Evolutionary conservation across 1,284 basidiomycete species (phyloP).

Genomic region (Amylostereum areolatum): DNA sequence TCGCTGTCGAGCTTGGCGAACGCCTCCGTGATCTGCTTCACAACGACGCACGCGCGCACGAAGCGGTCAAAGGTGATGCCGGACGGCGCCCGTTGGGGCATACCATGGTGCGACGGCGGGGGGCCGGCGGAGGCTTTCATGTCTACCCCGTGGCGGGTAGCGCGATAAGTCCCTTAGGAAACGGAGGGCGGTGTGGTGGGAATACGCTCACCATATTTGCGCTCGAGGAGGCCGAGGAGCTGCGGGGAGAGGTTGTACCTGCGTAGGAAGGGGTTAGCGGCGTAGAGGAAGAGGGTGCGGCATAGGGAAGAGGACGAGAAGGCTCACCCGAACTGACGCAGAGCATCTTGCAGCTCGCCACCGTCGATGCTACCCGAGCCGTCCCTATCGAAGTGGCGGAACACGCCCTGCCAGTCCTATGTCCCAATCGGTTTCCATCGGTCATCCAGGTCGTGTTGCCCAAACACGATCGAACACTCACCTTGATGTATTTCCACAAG

Average conservation of each 20-base stretch:
- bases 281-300: neutral
- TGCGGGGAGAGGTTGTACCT: slow-evolving; percentile 62
- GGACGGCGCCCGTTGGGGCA: slow-evolving; percentile 28
- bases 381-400: slow-evolving; percentile 74
- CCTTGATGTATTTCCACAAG: slow-evolving; percentile 77
- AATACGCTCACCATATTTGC: slow-evolving; percentile 55
- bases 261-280: neutral
- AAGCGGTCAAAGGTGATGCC: slow-evolving; percentile 81
- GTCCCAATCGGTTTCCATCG: neutral
- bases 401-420: slow-evolving; percentile 75
- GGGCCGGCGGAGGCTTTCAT: slow-evolving; percentile 42
- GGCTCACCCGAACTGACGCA: slow-evolving; percentile 54
- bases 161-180: neutral
- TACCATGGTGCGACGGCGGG: neutral
- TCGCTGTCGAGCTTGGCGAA: slow-evolving; percentile 57
- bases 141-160: slow-evolving; percentile 32
- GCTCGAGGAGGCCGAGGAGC: slow-evolving; percentile 54
- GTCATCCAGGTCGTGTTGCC: too few species aligned
- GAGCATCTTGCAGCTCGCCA: slow-evolving; percentile 56
- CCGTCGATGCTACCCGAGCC: slow-evolving; percentile 70
- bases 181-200: neutral
- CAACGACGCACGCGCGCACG: slow-evolving; percentile 74
- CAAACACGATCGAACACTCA: slow-evolving; percentile 10
- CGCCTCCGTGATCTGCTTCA: slow-evolving; percentile 71
- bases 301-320: slow-evolving; percentile 16